Percentiles rank a stretch among this genome's conserved stretches.
phyloP scores from a whole-genome alignment of 148 eudicot genomes.

The Suaeda aralocaspica region DNA sequence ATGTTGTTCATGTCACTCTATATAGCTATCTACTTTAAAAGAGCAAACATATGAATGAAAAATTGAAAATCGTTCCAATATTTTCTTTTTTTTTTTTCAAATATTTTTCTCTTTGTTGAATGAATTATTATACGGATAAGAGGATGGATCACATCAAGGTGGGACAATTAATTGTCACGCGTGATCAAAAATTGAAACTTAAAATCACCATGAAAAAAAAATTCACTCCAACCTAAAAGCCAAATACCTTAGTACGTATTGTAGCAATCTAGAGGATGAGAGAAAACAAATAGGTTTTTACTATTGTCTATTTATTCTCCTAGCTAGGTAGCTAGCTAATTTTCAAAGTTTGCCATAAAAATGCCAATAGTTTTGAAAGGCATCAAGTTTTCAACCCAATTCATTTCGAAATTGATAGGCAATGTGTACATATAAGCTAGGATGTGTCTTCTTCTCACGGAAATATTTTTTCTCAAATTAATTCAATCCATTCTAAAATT shows the following conservation, averaged over 20 bases:
- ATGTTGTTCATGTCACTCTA: no score
- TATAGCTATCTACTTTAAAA: no score
- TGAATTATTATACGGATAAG: conserved; percentile 10
- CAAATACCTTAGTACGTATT: background rate
- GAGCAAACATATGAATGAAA: no score
- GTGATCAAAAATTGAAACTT: conserved; percentile 12
- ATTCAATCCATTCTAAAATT: no score
- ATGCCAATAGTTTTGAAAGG: conserved; percentile 2
- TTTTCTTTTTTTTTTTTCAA: background rate
- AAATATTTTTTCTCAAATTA: no score
- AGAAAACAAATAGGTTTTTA: background rate
- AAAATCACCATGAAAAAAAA: background rate
- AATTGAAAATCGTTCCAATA: no score
- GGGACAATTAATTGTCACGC: conserved; percentile 25
- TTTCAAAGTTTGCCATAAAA: background rate
- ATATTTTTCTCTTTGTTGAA: background rate
- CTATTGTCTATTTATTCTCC: background rate
- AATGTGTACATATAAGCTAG: no score
- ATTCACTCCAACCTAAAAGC: conserved; percentile 7
- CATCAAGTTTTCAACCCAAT: background rate
- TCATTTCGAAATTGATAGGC: conserved; percentile 4
- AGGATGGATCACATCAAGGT: conserved; percentile 21
- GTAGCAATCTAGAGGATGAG: conserved; percentile 11
- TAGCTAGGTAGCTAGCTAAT: background rate
- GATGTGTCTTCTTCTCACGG: no score